Evolutionary conservation across 345 rosid species (phyloP).

Genomic region (Noccaea bulbosa): DNA sequence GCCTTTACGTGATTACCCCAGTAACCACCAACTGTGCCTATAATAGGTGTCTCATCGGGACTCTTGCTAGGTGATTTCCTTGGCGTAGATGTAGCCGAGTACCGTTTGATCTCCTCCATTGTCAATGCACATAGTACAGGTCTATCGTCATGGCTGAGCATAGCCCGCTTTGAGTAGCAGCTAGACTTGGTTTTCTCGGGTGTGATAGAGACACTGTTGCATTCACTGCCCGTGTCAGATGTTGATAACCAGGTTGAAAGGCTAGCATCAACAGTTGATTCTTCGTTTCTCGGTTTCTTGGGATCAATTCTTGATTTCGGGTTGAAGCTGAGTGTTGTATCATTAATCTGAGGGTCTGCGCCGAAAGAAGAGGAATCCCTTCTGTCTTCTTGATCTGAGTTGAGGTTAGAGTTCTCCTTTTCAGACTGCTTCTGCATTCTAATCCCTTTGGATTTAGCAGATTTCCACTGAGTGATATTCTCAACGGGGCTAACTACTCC

Average conservation of each 20-base stretch:
- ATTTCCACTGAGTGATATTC: constrained; percentile 93
- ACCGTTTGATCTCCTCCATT: constrained; percentile 78
- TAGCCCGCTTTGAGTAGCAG: constrained; percentile 53
- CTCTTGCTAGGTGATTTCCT: constrained; percentile 84
- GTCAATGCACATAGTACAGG: constrained; percentile 91
- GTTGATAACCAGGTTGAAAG: constrained; percentile 87
- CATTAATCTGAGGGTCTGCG: constrained; percentile 45
- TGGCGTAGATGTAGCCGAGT: constrained; percentile 67
- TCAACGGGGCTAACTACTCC: constrained; percentile 85
- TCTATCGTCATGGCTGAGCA: constrained; percentile 71
- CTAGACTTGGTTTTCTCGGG: constrained; percentile 50
- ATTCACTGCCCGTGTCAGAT: constrained; percentile 57
- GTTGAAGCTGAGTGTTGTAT: constrained; percentile 51
- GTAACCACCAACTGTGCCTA: constrained; percentile 85
- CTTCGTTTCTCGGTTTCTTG: constrained; percentile 52
- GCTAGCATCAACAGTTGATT: constrained; percentile 76
- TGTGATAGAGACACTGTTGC: constrained; percentile 41
- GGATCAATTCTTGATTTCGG: constrained; percentile 42
- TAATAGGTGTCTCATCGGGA: constrained; percentile 80
- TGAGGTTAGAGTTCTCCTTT: constrained; percentile 66
- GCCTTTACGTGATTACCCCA: constrained; percentile 57
- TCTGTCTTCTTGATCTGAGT: constrained; percentile 44
- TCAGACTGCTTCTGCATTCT: constrained; percentile 48
- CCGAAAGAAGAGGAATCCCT: constrained; percentile 43
- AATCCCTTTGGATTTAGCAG: constrained; percentile 63